Conservation (phyloP, 495 filamentous ascomycete species). For the Talaromyces thailandensis region DNA sequence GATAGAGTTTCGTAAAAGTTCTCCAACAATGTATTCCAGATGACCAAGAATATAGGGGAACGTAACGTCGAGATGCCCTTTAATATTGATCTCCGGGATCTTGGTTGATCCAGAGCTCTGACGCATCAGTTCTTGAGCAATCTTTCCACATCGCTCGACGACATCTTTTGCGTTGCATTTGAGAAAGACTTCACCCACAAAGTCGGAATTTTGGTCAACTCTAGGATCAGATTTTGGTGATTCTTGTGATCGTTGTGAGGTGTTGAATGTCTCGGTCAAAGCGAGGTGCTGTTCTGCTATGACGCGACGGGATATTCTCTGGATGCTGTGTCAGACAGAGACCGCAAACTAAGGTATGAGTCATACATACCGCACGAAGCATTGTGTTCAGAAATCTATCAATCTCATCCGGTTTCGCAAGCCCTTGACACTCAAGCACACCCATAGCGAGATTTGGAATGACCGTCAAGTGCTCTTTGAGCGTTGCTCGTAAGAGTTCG, state of each 20-base stretch:
- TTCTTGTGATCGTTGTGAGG: constrained; percentile 84
- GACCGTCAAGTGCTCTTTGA: constrained; percentile 83
- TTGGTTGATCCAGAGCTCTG: constrained; percentile 60
- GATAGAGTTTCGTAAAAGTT: constrained; percentile 89
- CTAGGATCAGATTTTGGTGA: constrained; percentile 67
- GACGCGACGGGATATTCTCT: constrained; percentile 90
- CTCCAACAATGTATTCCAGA: constrained; percentile 93
- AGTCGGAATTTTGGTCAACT: constrained; percentile 62
- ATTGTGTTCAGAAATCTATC: constrained; percentile 95
- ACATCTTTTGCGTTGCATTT: constrained; percentile 90
- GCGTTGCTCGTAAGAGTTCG: constrained; percentile 63
- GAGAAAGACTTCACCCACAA: constrained; percentile 92
- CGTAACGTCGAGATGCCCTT: constrained; percentile 78
- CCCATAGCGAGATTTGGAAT: constrained; percentile 94
- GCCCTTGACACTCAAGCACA: constrained; percentile 73
- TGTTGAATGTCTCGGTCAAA: constrained; percentile 92
- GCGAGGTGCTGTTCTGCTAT: constrained; percentile 97
- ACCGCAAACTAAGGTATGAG: neutral
- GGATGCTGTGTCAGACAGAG: constrained; percentile 1
- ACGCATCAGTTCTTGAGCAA: constrained; percentile 58
- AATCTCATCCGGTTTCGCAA: constrained; percentile 68
- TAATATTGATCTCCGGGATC: constrained; percentile 75
- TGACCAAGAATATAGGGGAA: constrained; percentile 97
- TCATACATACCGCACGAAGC: constrained; percentile 64
- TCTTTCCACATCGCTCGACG: constrained; percentile 68